phyloP scores from a whole-genome alignment of 1,284 basidiomycete genomes.

The Puccinia triticina region DNA sequence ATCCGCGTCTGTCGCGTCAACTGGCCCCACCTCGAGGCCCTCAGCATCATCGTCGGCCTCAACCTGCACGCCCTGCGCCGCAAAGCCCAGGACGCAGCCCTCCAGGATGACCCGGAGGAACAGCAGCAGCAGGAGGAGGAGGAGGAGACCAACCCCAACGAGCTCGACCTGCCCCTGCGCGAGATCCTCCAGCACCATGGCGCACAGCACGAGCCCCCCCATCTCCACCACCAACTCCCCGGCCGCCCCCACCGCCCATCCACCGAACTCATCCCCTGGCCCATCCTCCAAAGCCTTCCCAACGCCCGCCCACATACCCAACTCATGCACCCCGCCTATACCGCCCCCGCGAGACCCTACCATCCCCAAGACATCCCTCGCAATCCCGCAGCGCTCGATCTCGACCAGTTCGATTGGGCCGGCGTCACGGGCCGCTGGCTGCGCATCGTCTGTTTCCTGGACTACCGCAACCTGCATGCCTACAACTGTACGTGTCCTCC shows the following conservation, averaged over 20 bases:
- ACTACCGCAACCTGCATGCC: constrained; percentile 30
- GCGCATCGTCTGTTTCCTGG: constrained; percentile 30
- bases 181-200: constrained; percentile 6
- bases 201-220: not conserved
- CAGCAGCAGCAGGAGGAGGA: no score
- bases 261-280: constrained; percentile 35
- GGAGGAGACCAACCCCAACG: not conserved
- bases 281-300: constrained; percentile 31
- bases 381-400: not conserved
- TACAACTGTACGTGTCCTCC: constrained; percentile 35
- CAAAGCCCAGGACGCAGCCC: not conserved
- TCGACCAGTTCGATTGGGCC: constrained; percentile 48
- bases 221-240: no score
- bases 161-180: no score
- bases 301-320: constrained; percentile 28
- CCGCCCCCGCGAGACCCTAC: constrained; percentile 15
- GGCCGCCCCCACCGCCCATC: no score
- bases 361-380: not conserved
- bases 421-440: constrained; percentile 39
- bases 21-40: constrained; percentile 46
- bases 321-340: constrained; percentile 28
- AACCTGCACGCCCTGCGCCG: constrained; percentile 2
- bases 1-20: constrained; percentile 27
- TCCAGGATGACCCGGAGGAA: not conserved
- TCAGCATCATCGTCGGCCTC: constrained; percentile 34